Evolutionary conservation across 2,329 filamentous ascomycete genomes (phyloP), one percentile per base, ranked within the genome.

Genomic region (Fonsecaea erecta): DNA sequence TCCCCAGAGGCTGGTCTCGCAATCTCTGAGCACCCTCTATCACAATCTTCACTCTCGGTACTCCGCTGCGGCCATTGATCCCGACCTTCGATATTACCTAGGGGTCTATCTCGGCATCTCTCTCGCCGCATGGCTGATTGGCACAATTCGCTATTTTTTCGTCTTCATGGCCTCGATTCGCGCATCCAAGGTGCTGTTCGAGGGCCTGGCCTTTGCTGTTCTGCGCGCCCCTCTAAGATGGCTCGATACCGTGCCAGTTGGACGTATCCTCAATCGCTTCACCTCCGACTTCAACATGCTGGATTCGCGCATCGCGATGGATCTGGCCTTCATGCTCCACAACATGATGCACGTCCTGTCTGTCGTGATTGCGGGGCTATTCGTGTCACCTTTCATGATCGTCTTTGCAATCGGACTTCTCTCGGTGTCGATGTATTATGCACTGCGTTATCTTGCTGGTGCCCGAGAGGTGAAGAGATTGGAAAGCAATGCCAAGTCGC

Each of bases 231-330:
- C 90, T 1, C 80, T 93, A n/a, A 82, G 90, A 66, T 93, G 90
- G 89, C 82, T 94, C 40, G 91, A 94, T 73, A 93, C 90, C 0
- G 88, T 92, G 0, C 91, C 91, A 0, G 81, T 92, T 1, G 91
- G 91, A 1, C 85, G 91, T 52, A 86, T 93, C 40, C 80, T 93
- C 21, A 94, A 94, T 77, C 84, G 91, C 1, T 92, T 93, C 75
- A 92, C 90, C 0, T 82, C 88, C 2, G 91, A 94, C 76, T 93
- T 94, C 75, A 86, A 88, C 70, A 83, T 87, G 46, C 85, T 93
- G 55, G 91, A 94, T 76, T 87, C 85, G 6, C 82, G 85, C 37
- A 79, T 93, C 56, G 85, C 87, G 6, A 84, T 85, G 69, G 85
- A 90, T 57, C 75, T 92, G 67, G 83, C 82, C 4, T 86, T 88